phyloP scores from a whole-genome alignment of 768 basidiomycete species.

The Mycena vulgaris region DNA sequence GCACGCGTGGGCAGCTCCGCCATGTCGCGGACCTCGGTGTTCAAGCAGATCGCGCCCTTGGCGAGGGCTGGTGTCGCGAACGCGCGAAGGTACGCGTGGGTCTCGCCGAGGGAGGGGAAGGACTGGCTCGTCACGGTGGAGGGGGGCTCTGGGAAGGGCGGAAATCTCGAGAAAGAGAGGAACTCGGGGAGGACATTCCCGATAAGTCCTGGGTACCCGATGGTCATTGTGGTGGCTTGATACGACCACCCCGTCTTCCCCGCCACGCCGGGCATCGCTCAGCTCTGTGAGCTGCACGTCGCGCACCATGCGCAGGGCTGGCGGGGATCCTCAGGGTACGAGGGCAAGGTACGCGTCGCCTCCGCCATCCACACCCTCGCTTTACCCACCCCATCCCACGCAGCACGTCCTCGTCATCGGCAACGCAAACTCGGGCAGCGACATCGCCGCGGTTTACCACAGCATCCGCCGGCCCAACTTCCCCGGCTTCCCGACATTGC shows the following conservation, averaged over 20 bases:
- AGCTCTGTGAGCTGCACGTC: slow-evolving; percentile 45
- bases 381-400: neutral
- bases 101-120: too few relatives aligned
- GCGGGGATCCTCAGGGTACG: slow-evolving; percentile 55
- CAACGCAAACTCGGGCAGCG: slow-evolving; percentile 54
- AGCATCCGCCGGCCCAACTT: slow-evolving; percentile 48
- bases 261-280: slow-evolving; percentile 55
- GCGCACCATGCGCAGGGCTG: slow-evolving; percentile 61
- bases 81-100: too few relatives aligned
- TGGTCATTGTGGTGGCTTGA: slow-evolving; percentile 63
- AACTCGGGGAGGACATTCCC: too few relatives aligned
- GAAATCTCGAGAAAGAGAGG: too few relatives aligned
- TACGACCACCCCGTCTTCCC: slow-evolving; percentile 65
- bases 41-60: too few relatives aligned
- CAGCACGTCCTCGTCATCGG: slow-evolving; percentile 47
- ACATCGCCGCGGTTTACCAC: slow-evolving; percentile 49
- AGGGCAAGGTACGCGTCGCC: slow-evolving; percentile 48
- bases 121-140: too few relatives aligned
- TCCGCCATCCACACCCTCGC: neutral
- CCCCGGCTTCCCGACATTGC: slow-evolving; percentile 48
- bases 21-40: too few relatives aligned
- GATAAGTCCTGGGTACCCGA: slow-evolving; percentile 68
- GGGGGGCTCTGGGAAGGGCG: too few relatives aligned
- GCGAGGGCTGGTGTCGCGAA: too few relatives aligned
- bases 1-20: too few relatives aligned